Evolutionary conservation across 305 asterid species (phyloP).

Genomic region (Fraxinus platypoda): DNA sequence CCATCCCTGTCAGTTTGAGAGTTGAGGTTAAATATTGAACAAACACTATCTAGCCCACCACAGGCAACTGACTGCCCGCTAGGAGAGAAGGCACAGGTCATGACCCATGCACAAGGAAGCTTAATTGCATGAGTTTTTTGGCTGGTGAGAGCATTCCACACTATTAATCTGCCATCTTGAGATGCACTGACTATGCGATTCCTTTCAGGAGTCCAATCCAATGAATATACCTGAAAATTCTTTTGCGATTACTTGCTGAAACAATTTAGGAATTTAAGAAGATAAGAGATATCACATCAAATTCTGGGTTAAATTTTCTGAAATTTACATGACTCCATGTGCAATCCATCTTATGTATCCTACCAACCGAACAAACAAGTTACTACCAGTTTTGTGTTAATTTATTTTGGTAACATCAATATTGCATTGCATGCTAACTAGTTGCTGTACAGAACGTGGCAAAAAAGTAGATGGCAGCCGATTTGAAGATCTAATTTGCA

Average conservation of each 20-base stretch:
- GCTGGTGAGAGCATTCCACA: slow-evolving; percentile 99
- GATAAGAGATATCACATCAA: neutral
- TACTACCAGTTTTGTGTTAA: neutral
- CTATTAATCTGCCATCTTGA: slow-evolving; percentile 94
- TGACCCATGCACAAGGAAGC: slow-evolving; percentile 98
- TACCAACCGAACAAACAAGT: slow-evolving; percentile 9
- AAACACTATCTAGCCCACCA: slow-evolving; percentile 95
- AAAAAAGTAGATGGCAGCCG: neutral
- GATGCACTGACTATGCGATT: slow-evolving; percentile 98
- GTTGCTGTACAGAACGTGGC: neutral
- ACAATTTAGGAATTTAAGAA: neutral
- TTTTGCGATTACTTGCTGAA: slow-evolving; percentile 14
- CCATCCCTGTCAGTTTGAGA: slow-evolving; percentile 82
- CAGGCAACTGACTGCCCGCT: slow-evolving; percentile 92
- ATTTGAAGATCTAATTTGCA: slow-evolving; percentile 5
- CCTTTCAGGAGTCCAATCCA: slow-evolving; percentile 96
- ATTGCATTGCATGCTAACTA: neutral
- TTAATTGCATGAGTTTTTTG: slow-evolving; percentile 93
- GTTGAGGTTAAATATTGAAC: slow-evolving; percentile 91
- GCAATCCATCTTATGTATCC: neutral
- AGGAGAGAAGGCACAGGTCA: slow-evolving; percentile 98
- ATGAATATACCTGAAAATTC: slow-evolving; percentile 71
- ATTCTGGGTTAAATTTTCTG: neutral
- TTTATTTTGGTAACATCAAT: slow-evolving; percentile 10
- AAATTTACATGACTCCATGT: neutral